Percentiles rank a stretch among this genome's conserved stretches.
phyloP scores from a whole-genome alignment of 345 rosid species.

The Euphorbia lathyris region DNA sequence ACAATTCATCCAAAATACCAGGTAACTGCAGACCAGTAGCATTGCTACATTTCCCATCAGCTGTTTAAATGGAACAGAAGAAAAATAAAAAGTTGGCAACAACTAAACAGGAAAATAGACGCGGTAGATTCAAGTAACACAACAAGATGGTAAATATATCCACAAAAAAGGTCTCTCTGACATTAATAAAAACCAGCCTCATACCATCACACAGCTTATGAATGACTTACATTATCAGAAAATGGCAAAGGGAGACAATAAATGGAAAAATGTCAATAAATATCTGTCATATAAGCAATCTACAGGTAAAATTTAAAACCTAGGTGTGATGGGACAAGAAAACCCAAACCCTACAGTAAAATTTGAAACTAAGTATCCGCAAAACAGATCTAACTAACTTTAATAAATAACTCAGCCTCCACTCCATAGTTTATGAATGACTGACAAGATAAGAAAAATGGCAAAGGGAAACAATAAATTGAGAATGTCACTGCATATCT shows the following conservation, averaged over 20 bases:
- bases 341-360: background rate
- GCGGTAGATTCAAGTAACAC: background rate
- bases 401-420: too few relatives aligned
- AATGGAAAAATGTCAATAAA: background rate
- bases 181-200: background rate
- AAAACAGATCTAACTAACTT: background rate
- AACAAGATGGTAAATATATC: background rate
- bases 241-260: background rate
- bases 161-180: background rate
- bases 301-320: background rate
- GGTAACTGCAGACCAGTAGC: constrained; percentile 87
- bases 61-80: constrained; percentile 33
- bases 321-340: background rate
- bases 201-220: background rate
- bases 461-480: background rate
- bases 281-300: background rate
- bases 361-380: background rate
- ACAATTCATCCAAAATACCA: constrained; percentile 78
- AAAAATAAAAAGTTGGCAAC: background rate
- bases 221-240: background rate
- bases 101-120: background rate
- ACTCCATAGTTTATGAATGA: background rate
- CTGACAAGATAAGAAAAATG: background rate
- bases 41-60: constrained; percentile 44
- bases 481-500: background rate